Evolutionary conservation across 1,284 basidiomycete genomes (phyloP), one percentile per base, ranked within the genome.

Genomic region (Cystobasidium pallidum): DNA sequence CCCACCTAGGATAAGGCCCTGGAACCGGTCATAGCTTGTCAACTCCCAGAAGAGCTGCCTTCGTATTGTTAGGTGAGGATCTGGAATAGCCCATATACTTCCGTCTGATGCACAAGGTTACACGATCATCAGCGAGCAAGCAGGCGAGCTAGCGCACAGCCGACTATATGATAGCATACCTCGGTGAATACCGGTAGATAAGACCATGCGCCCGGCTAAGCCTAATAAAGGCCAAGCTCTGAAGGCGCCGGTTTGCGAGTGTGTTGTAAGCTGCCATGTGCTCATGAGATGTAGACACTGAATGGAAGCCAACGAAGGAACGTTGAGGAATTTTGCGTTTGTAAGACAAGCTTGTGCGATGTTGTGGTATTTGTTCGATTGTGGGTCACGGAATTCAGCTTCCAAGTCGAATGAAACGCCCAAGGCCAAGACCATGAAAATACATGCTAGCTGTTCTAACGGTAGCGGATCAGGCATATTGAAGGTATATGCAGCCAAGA

Each of bases 231-330:
- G 77, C 74, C 75, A 75, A 74, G 13, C 74, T 75, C 54, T 80
- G 78, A 6, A 78, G 76, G 11, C 78, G 75, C 28, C 77, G 71
- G 2, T 74, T 71, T 80, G 71, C n/a, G 76, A 74, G 51, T 77
- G 74, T 0, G 74, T 73, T 58, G 79, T 79, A 68, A 80, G 72
- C 3, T 78, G 58, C 68, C 72, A 79, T 24, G 75, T 75, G 24
- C 68, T 77, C 34, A 73, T 76, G 24, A 80, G 76, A 55, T 78
- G 79, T 11, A 79, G 66, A 2, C 73, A 75, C 65, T 79, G 78
- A 1, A 78, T 73, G 11, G 74, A 74, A 24, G 78, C 52, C 65
- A 78, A 57, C 52, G 72, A 73, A 30, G 70, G 70, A 61, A 79
- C 74, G 52, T 75, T 66, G 39, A 77, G 73, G 49, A 74, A 76